Base-by-base conservation (phyloP, 83 land plant species). In the Isoetes engelmannii region DNA sequence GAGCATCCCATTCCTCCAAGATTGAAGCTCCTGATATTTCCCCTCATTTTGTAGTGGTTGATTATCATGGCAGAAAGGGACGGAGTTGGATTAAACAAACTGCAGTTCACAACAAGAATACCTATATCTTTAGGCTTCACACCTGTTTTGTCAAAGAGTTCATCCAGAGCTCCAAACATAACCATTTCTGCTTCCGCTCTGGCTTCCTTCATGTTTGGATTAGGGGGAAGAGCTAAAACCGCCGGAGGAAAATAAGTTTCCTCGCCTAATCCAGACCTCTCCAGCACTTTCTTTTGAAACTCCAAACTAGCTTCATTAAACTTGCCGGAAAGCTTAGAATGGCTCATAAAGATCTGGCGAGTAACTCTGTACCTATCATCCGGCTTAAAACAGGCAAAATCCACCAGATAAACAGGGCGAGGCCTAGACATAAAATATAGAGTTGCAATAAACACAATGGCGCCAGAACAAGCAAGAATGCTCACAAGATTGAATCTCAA, bases 341-440 rank as follows among this genome's bases (percentile, higher is more conserved):
- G 65, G 48, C 73, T 72, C 51, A 79, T 46, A 68, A 83, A 79
- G 12, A n/a, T 55, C 58, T 74, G 71, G 37, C 73, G 21, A 0
- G 78, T 13, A 63, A 82, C 61, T 79, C 82, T 44, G 78, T 63
- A 71, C 4, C 84, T 87, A 46, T 86, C 88, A 17, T 51, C 12
- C 4, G 94, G 90, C n/a, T 64, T 74, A 55, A 48, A 84, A 51
- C 94, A 89, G 17, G 94, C 87, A 57, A 89, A 84, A 51, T 89
- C 93, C 58, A 89, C 57, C 69, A 89, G 86, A 61, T 89, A 89
- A 4, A 89, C 74, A n/a, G 93, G 67, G 7, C 84, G 48, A 0
- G 84, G 86, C 20, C 84, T 61, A 0, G 87, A 89, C 84, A 84
- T 57, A 82, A 86, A 77, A 68, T 82, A 84, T 17, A 77, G 77